Evolutionary conservation across 2,329 filamentous ascomycete genomes (phyloP), one percentile per base, ranked within the genome.

Genomic region (Verticillium dahliae): DNA sequence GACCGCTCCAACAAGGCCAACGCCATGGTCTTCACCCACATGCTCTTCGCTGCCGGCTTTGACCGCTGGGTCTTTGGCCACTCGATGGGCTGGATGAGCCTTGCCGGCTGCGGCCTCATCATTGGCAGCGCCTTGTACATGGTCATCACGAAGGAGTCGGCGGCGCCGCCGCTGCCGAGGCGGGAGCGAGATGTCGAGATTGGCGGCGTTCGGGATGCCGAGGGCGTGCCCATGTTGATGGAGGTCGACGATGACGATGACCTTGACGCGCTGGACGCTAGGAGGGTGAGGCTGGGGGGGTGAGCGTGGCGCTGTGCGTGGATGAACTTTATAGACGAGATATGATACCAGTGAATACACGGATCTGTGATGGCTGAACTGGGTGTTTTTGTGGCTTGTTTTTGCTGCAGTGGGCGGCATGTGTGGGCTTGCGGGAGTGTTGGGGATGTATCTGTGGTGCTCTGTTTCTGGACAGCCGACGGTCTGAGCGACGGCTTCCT

Each of bases 1-100:
- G 90, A 93, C 69, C 89, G 88, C 64, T 81, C 81, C 22, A 85
- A 85, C 66, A 74, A 80, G 54, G 83, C 83, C 7, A 84, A 81
- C 15, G 77, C 80, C 60, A 85, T 86, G 83, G 74, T 84, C 5
- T 85, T 85, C 62, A 84, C 82, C 6, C 80, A 84, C 56, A 84
- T 85, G 77, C 69, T 85, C 41, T 85, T 85, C 66, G 82, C 82
- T 1, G 80, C 78, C 1, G 76, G 72, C 52, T 81, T 84, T 65
- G 82, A 85, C 67, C 71, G 76, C 45, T 81, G 77, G 70, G 72
- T 85, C 2, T 85, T 85, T 68, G 81, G 80, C 1, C 76, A 82
- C 57, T 70, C 69, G 22, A 84, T 85, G 80, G 75, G 77, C 14
- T 68, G 78, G 62, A 70, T 77, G 67, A 85, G 81, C 61, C 70